Percentiles rank a stretch among this genome's conserved stretches.
phyloP scores from a whole-genome alignment of 2,329 filamentous ascomycete species.

The Hymenoscyphus fraxineus region DNA sequence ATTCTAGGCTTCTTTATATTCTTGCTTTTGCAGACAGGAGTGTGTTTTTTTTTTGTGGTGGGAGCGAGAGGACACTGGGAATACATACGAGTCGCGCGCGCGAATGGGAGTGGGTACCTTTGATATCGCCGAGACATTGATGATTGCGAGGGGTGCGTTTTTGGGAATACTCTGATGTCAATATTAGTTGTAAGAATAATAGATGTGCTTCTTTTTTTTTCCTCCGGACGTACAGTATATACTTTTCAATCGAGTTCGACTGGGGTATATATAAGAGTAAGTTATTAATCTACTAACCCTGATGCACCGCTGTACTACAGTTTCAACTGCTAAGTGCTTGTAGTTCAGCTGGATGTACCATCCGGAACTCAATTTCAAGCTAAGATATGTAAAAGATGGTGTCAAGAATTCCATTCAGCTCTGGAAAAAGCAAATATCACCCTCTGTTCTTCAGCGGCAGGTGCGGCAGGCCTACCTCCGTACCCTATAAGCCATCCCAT shows the following conservation, averaged over 20 bases:
- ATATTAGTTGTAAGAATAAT: constrained; percentile 5
- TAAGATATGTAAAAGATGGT: no score
- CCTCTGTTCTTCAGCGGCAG: no score
- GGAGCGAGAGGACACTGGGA: background rate
- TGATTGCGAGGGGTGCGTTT: background rate
- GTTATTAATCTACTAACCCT: background rate
- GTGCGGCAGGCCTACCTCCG: no score
- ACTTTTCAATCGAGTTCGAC: background rate
- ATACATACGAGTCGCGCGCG: background rate
- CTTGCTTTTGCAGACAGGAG: background rate
- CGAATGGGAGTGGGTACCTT: background rate
- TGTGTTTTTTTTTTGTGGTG: background rate
- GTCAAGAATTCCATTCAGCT: no score
- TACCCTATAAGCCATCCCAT: no score
- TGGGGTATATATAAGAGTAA: background rate
- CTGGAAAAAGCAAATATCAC: no score
- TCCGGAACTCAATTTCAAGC: no score
- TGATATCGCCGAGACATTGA: background rate
- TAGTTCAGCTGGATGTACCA: no score
- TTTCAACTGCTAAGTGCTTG: no score
- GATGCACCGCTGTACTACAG: no score
- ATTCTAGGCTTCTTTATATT: background rate
- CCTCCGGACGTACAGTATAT: background rate
- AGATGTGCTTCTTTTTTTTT: background rate
- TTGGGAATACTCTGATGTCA: background rate